These are phyloP conservation scores for Orbilia quercus DNA, from an alignment of 2,329 filamentous ascomycete species.

Conservation along the genomic window DNA sequence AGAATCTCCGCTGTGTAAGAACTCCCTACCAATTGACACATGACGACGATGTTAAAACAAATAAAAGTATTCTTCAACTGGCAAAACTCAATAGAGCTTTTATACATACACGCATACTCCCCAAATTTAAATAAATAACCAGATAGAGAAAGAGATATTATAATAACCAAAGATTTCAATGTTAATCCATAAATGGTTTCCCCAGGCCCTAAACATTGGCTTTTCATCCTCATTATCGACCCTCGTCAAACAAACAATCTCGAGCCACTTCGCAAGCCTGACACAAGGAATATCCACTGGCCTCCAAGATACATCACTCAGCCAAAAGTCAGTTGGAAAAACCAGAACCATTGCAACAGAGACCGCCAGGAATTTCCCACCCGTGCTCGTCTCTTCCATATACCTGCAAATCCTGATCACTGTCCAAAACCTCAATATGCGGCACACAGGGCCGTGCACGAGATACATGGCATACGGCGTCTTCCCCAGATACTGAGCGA, in stretches of 20 bases:
- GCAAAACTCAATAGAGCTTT: neutral
- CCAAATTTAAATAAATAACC: neutral
- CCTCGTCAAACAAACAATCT: conserved; percentile 33
- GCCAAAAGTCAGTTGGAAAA: conserved; percentile 57
- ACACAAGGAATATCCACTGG: conserved; percentile 56
- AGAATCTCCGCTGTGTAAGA: no score
- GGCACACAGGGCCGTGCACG: conserved; percentile 60
- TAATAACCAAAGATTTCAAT: neutral
- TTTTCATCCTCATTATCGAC: conserved; percentile 14
- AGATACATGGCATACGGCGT: conserved; percentile 61
- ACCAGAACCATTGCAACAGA: conserved; percentile 40
- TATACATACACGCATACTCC: neutral
- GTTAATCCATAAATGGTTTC: neutral
- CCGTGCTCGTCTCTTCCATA: conserved; percentile 25
- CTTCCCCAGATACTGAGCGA: conserved; percentile 61
- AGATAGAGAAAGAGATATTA: no score
- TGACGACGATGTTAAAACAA: no score
- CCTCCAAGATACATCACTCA: conserved; percentile 58
- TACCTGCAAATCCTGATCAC: conserved; percentile 46
- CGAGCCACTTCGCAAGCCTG: conserved; percentile 54
- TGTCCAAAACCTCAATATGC: conserved; percentile 57
- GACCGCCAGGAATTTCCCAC: conserved; percentile 32
- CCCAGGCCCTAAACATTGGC: neutral
- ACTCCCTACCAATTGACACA: no score
- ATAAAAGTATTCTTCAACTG: no score